Evolutionary conservation across 805 yeast species (phyloP), one percentile per base, ranked within the genome.

Genomic region (Hanseniaspora mollemarum): DNA sequence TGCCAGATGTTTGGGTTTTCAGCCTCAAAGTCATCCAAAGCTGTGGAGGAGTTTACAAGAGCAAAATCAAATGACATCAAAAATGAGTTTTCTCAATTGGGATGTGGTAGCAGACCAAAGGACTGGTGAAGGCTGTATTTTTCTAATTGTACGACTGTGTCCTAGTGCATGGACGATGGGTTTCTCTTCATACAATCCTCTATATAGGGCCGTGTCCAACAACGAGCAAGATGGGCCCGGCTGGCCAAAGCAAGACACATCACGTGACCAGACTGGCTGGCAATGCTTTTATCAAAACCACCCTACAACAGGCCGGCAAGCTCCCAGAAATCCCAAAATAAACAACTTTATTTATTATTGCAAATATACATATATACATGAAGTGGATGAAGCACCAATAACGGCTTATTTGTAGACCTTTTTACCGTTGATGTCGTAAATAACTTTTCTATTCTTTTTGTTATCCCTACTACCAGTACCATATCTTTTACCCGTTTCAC

Each of bases 391-490:
- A 8, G 10, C 22, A 8, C 24, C 37, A 13, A 15, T 6, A 12
- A 4, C 6, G 18, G 29, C n/a, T n/a, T 53, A 64, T 37, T 61
- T 56, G 49, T 64, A 64, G 5, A 65, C 55, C 66, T 63, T 80
- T 59, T 74, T 75, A 59, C 94, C 94, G 52, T 73, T 70, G 57
- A 77, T 75, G 60, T 82, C 81, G 64, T 73, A 84, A 1, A 81
- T 84, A 58, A 83, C 72, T 57, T 73, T 76, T 67, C 97, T 79
- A 64, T 86, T 82, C 62, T 81, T 84, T 75, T 82, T 86, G 60
- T 77, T 81, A 67, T 90, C 97, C 70, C 96, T 85, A 57, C 81
- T 74, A 18, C 87, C 76, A 37, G 87, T 85, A 67, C 97, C 97
- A 63, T 90, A 90, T 62, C 97, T 80, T 75, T 70, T 78, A 46